phyloP scores from a whole-genome alignment of 75 land plant genomes.

The Gnetum montanum region DNA sequence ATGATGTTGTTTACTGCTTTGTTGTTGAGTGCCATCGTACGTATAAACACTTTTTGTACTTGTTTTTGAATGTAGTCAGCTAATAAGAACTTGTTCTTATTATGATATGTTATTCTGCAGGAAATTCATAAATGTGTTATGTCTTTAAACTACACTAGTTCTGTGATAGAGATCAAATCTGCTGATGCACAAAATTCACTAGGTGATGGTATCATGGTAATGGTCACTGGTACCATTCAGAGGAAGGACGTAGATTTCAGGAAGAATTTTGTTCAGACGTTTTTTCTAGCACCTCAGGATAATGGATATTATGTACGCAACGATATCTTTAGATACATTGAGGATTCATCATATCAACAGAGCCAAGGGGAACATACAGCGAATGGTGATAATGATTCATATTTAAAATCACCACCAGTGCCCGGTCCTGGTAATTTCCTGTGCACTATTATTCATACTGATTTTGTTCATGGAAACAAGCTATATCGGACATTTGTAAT shows the following conservation, averaged over 20 bases:
- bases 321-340: slow-evolving; percentile 61
- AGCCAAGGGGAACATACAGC: slow-evolving; percentile 16
- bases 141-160: slow-evolving; percentile 39
- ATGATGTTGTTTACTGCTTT: too few relatives aligned
- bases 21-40: too few relatives aligned
- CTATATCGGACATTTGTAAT: neutral
- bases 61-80: too few relatives aligned
- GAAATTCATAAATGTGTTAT: slow-evolving; percentile 61
- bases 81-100: too few relatives aligned
- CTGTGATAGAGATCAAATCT: slow-evolving; percentile 49
- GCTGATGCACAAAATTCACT: slow-evolving; percentile 62
- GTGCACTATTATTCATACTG: too few relatives aligned
- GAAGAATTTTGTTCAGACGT: slow-evolving; percentile 62
- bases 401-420: slow-evolving; percentile 9
- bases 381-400: slow-evolving; percentile 21
- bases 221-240: slow-evolving; percentile 61
- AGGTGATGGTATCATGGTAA: slow-evolving; percentile 58
- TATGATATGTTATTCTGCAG: too few relatives aligned
- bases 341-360: slow-evolving; percentile 31
- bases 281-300: slow-evolving; percentile 86
- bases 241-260: slow-evolving; percentile 23
- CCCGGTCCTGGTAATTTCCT: slow-evolving; percentile 24
- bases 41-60: too few relatives aligned
- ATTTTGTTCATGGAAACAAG: neutral
- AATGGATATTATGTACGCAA: slow-evolving; percentile 75